Evolutionary conservation across 2,329 filamentous ascomycete genomes (phyloP), one percentile per base, ranked within the genome.

Genomic region (Sporothrix luriei): DNA sequence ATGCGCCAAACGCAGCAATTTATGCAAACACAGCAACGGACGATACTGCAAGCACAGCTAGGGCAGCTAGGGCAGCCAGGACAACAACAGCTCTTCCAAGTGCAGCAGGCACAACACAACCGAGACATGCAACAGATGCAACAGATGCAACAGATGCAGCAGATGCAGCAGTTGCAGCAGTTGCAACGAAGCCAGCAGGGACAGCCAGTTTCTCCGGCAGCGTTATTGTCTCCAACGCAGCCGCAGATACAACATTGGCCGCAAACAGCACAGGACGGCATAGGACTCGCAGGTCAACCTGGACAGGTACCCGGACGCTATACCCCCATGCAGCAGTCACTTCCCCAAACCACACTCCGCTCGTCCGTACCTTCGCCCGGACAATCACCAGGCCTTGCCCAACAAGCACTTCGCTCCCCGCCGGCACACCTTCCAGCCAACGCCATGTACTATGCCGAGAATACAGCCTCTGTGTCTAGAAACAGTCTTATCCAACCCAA

Each of bases 1-100:
- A 21, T 49, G 19, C 48, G 19, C 10, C 48, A 49, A 49, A n/a
- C 6, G 48, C 55, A 48, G 21, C 71, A 69, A n/a, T n/a, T 26
- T n/a, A n/a, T 49, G 46, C 64, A 61, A 14, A 59, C 51, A n/a
- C 38, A 10, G 7, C n/a, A 7, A 24, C 57, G 57, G 13, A 24
- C 52, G 4, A n/a, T n/a, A 9, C 19, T 16, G 5, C 66, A 66
- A n/a, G 16, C 13, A 24, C 26, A 43, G 13, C 40, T 11, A 43
- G 10, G 4, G 38, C 38, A 40, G 38, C 38, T n/a, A 40, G 10
- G 11, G 14, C 40, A 43, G 40, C 40, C 11, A 64, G 46, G 13
- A 24, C 69, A 64, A 19, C 38, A 68, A 10, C 40, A 43, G 33
- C 33, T 33, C 4, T 1, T 1, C 33, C 33, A 33, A 33, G 5